phyloP scores from a whole-genome alignment of 305 asterid species.

The Fraxinus nigra region DNA sequence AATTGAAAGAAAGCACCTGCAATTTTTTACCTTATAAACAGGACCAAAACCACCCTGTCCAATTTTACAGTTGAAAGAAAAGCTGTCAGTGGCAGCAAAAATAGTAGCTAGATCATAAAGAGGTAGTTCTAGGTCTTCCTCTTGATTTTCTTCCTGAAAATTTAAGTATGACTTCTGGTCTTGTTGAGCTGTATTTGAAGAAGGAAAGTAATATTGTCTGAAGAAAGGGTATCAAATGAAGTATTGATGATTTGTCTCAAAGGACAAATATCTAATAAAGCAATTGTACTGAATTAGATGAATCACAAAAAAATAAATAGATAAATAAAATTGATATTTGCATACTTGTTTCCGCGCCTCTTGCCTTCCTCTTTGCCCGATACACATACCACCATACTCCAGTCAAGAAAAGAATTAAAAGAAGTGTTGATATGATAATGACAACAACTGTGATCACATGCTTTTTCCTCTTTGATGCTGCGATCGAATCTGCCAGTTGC shows the following conservation, averaged over 20 bases:
- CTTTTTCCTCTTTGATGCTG: conserved; percentile 9
- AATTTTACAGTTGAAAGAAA: conserved; percentile 18
- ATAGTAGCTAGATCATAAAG: conserved; percentile 8
- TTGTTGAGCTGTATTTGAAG: neutral
- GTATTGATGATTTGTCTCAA: neutral
- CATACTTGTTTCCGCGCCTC: neutral
- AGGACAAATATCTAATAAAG: neutral
- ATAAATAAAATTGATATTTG: neutral
- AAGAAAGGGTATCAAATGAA: neutral
- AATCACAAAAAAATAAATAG: neutral
- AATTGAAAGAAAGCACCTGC: neutral
- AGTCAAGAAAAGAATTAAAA: neutral
- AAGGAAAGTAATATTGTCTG: neutral
- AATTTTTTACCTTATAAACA: conserved; percentile 25
- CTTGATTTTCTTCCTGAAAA: neutral
- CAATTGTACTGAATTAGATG: neutral
- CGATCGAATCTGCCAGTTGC: conserved; percentile 12
- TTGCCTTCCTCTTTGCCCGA: neutral
- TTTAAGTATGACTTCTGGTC: neutral
- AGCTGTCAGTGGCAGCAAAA: conserved; percentile 17
- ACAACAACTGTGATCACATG: neutral
- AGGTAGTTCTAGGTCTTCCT: conserved; percentile 20
- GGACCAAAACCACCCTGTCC: conserved; percentile 33
- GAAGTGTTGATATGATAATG: neutral
- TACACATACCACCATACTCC: neutral